A percentile compares a stretch with the other conserved stretches of the same genome.
Conservation (phyloP, 208 protist genomes). For the Leishmania amazonensis region DNA sequence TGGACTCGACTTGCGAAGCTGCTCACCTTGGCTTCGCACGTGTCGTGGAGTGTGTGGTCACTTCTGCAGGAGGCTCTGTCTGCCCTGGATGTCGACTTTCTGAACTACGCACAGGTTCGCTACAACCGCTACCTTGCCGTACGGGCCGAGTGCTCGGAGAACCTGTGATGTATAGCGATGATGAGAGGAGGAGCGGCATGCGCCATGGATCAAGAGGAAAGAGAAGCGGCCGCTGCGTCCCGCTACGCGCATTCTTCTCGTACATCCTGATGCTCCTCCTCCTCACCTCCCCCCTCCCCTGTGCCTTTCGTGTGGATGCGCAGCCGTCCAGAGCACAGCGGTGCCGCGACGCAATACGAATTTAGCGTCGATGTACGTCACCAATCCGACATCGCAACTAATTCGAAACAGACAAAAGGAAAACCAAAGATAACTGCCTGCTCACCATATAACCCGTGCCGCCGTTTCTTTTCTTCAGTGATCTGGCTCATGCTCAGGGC, state of each 20-base stretch:
- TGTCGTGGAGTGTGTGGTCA: constrained; percentile 87
- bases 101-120: constrained; percentile 74
- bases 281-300: neutral
- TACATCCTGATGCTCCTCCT: neutral
- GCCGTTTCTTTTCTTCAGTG: neutral
- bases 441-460: too few species aligned
- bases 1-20: constrained; percentile 71
- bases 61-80: constrained; percentile 90
- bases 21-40: constrained; percentile 81
- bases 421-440: neutral
- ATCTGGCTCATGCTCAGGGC: neutral
- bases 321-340: neutral
- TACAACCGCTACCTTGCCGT: constrained; percentile 74
- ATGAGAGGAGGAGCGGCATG: neutral
- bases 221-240: neutral
- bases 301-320: neutral
- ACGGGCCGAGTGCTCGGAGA: constrained; percentile 44
- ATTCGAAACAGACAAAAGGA: neutral
- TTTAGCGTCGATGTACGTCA: too few species aligned
- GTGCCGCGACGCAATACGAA: neutral
- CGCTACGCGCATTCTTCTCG: neutral
- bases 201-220: neutral
- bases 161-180: constrained; percentile 6
- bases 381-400: neutral
- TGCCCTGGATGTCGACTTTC: constrained; percentile 87